Evolutionary conservation across 2,329 filamentous ascomycete species (phyloP), one percentile per base, ranked within the genome.

Genomic region (Chrysoporthe puriensis): DNA sequence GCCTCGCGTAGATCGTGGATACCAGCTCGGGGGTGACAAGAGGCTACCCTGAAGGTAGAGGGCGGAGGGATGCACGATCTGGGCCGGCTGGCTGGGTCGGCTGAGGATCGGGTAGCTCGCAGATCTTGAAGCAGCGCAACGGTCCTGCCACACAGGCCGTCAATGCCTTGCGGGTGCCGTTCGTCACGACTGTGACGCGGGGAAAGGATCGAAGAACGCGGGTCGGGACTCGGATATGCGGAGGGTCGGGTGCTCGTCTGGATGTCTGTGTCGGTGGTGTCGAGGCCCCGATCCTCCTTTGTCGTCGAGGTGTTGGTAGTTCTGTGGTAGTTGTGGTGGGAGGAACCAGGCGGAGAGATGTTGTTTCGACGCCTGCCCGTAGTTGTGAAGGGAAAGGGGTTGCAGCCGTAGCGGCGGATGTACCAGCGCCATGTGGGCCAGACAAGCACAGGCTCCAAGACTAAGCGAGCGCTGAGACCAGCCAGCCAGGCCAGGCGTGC

Each of bases 61-160:
- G 4, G n/a, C 16, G 44, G 32, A 36, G n/a, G 50, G 26, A 54
- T 26, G n/a, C 42, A 64, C 52, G 18, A 59, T 64, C 40, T 48
- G 32, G 46, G 14, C 36, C 32, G 54, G 42, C 42, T 46, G 40
- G n/a, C 18, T 14, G 58, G 54, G 13, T 64, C 56, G 48, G 36
- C n/a, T 34, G 59, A 59, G 50, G 18, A 69, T 52, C 43, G 57
- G n/a, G 43, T 52, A 57, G 61, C 64, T 58, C 64, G 67, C 48
- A 66, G 64, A 57, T 64, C 32, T 58, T 67, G 57, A 66, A 42
- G 54, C 42, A 62, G 57, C 26, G 61, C 61, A 66, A 54, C 50
- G 50, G 62, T 58, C n/a, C 64, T 67, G 46, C 61, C 56, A 61
- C 56, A 60, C 60, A 52, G 64, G 48, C 43, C 60, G 44, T 65